phyloP scores from a whole-genome alignment of 1,284 basidiomycete species.

The Puccinia coronata region DNA sequence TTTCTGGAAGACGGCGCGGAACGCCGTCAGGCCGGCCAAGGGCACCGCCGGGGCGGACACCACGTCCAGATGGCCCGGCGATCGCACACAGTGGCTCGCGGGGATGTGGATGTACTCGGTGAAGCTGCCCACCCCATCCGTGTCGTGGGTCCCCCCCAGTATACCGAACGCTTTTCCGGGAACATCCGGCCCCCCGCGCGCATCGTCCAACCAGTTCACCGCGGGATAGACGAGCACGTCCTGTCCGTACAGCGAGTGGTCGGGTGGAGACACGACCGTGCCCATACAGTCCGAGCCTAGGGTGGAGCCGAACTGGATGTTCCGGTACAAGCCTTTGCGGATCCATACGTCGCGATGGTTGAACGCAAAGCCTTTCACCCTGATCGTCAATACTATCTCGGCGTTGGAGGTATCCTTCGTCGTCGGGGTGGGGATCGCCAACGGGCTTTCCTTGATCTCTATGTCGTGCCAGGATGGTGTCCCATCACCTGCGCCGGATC shows the following conservation, averaged over 20 bases:
- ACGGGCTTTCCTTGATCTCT: too few species aligned
- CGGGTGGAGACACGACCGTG: background rate
- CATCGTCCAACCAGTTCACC: constrained; percentile 34
- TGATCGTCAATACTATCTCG: constrained; percentile 11
- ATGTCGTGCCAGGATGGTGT: too few species aligned
- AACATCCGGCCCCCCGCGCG: constrained; percentile 36
- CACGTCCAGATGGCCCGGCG: background rate
- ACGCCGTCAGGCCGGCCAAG: constrained; percentile 44
- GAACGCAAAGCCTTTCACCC: constrained; percentile 19
- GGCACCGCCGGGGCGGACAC: constrained; percentile 8
- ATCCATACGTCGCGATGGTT: constrained; percentile 48
- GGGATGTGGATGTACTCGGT: constrained; percentile 25
- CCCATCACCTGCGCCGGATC: too few species aligned
- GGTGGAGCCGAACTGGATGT: constrained; percentile 4
- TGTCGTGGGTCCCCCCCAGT: constrained; percentile 23
- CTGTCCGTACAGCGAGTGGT: background rate
- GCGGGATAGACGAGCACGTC: constrained; percentile 41
- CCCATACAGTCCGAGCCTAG: constrained; percentile 44
- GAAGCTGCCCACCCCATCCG: constrained; percentile 24
- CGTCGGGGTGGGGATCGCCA: too few species aligned
- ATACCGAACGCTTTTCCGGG: constrained; percentile 38
- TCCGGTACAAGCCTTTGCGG: constrained; percentile 19
- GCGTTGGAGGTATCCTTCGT: too few species aligned
- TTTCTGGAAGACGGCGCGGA: constrained; percentile 22
- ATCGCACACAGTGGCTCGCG: constrained; percentile 7